Conservation (phyloP, 169 alveolate genomes). For the Plasmodium inui region DNA sequence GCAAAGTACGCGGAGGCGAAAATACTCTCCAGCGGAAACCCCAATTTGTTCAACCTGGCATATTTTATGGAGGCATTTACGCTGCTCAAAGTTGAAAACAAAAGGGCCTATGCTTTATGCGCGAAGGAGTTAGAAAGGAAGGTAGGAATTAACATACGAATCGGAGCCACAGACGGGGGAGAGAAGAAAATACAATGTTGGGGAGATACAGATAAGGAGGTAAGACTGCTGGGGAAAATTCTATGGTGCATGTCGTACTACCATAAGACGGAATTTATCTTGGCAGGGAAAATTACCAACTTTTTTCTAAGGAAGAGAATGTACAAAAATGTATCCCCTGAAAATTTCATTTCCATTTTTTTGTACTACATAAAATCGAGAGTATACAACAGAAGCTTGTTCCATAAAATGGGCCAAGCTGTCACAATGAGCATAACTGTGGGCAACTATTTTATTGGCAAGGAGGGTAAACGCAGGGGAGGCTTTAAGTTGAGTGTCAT, state of each 20-base stretch:
- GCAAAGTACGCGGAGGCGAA: slow-evolving; percentile 22
- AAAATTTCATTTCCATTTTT: slow-evolving; percentile 68
- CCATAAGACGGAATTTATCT: slow-evolving; percentile 60
- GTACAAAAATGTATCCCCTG: slow-evolving; percentile 38
- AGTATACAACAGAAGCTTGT: slow-evolving; percentile 37
- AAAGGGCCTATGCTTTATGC: slow-evolving; percentile 17
- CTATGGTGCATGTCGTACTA: slow-evolving; percentile 76
- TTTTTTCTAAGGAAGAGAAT: slow-evolving; percentile 33
- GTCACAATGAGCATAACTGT: slow-evolving; percentile 19
- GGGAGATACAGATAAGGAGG: slow-evolving; percentile 13
- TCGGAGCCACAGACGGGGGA: slow-evolving; percentile 9
- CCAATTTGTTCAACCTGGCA: slow-evolving; percentile 19
- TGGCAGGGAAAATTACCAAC: slow-evolving; percentile 23
- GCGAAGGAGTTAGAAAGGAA: slow-evolving; percentile 9
- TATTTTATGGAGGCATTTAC: slow-evolving; percentile 72
- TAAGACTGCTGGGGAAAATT: slow-evolving; percentile 52
- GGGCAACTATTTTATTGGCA: not conserved
- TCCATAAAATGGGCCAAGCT: slow-evolving; percentile 36
- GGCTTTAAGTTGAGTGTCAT: slow-evolving; percentile 28
- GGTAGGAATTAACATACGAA: not conserved
- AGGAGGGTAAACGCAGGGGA: not conserved
- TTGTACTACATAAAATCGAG: slow-evolving; percentile 69
- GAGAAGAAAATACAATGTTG: not conserved
- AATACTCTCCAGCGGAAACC: not conserved
- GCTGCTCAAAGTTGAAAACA: slow-evolving; percentile 54